Evolutionary conservation across 139 green algal genomes (phyloP), one percentile per base, ranked within the genome.

Genomic region (Diplosphaera chodatii): DNA sequence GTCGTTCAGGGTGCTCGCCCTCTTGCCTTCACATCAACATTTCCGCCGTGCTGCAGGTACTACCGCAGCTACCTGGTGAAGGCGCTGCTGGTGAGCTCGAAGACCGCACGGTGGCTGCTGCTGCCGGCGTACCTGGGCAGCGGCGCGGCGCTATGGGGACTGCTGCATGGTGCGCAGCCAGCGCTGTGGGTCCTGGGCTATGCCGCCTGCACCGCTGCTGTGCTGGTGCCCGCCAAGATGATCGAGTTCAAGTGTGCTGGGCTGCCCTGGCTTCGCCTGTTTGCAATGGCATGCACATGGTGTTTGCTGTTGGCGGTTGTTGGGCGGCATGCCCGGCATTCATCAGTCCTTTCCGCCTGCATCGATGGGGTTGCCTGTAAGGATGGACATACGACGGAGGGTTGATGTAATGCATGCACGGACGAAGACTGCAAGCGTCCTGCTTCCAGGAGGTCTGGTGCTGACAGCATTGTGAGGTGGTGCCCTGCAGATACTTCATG

Each of bases 41-140:
- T 48, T 48, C 10, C 37, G 37, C 37, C 37, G 37, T 48, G 37
- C 5, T 68, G 67, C 75, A 80, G 93, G 55, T 93, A 98, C 80
- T 96, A 95, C 77, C 90, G 83, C 0, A 98, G 98, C 71, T 98
- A 98, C 79, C 21, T 97, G 5, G 97, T 92, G 91, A 84, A 86
- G 33, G 69, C 72, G 15, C 1, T 91, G 10, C 28, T 94, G 18
- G 63, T 59, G 21, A 63, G 48, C 18, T 56, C 71, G 5, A 29
- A 23, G 8, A 40, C 32, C 18, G 40, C 73, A 5, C 73, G 80
- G 2, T 89, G 82, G 37, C 64, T 48, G 10, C 72, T 94, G 22
- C 59, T 85, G 15, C 87, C 86, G 10, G 29, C 65, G 8, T 91
- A 91, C 66, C 31, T 86, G 0, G 77, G 69, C 8, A 67, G 66